Base-by-base conservation (phyloP, 176 grass and related monocot species). In the Panicum miliaceum region DNA sequence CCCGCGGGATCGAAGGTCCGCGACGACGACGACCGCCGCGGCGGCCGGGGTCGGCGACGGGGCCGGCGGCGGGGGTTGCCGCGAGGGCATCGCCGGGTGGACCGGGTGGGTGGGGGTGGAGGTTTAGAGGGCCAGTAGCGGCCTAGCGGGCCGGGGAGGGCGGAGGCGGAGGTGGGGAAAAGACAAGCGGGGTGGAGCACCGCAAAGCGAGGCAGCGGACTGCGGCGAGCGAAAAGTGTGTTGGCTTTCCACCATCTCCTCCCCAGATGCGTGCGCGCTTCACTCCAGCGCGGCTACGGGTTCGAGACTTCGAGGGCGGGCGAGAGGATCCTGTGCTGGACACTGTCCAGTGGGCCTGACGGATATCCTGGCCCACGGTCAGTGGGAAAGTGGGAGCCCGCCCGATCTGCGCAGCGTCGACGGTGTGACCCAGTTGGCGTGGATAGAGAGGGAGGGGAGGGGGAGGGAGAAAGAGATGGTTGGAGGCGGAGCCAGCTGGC, bases 221-320 rank as follows among this genome's bases (percentile, higher is more conserved):
- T 20, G 73, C n/a, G n/a, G n/a, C n/a, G 46, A 83, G 81, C 71
- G 56, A 90, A 93, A 95, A 95, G 90, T 41, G 65, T 38, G 38
- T 62, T 50, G 83, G 48, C 90, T 95, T 92, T 95, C 89, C 87
- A 37, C 82, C 87, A 84, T 60, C 74, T 66, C 79, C 69, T 68
- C 57, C 84, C 77, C 72, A 78, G 88, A 90, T 78, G 82, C 63
- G 53, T 64, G 60, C 41, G 72, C 37, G 71, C 48, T 74, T 76
- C 52, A 3, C 53, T 12, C 36, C 26, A 20, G n/a, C 12, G 46
- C 6, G 13, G 26, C 27, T 3, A 2, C 9, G 34, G 0, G 35
- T 19, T 8, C 48, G 48, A 6, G 63, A 35, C n/a, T 41, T 16
- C 51, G 35, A 22, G 53, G 20, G 42, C 4, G 32, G 13, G n/a